Evolutionary conservation across 2,329 filamentous ascomycete genomes (phyloP).

Genomic region (Colletotrichum viniferum): DNA sequence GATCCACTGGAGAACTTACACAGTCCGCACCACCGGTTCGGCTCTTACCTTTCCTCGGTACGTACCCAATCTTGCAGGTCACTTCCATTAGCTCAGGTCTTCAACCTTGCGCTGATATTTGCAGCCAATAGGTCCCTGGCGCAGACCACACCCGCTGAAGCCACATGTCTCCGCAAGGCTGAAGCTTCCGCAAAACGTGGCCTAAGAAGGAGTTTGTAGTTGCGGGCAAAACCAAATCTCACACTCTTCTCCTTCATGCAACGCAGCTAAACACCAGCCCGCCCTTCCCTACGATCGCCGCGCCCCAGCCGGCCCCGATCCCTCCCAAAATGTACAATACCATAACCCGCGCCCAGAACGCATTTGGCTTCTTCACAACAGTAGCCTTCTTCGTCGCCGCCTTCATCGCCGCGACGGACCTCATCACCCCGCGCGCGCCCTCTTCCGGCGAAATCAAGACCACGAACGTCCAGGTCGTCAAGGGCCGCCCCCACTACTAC

Average conservation of each 20-base stretch:
- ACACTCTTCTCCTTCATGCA: not conserved
- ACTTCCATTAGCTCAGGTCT: not conserved
- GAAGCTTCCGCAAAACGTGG: constrained; percentile 16
- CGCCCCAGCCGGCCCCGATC: not conserved
- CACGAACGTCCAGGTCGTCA: constrained; percentile 85
- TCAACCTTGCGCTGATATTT: not conserved
- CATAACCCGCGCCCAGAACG: constrained; percentile 83
- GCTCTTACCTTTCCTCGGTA: not conserved
- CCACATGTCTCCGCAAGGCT: constrained; percentile 11
- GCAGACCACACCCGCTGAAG: not conserved
- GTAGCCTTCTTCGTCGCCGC: constrained; percentile 82
- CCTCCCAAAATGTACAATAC: constrained; percentile 80
- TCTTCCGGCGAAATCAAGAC: constrained; percentile 64
- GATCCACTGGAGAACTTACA: not conserved
- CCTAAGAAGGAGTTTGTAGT: not conserved
- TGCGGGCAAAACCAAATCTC: not conserved
- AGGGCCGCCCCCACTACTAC: constrained; percentile 96
- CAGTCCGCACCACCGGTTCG: not conserved
- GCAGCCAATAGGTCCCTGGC: not conserved
- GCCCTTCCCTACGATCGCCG: not conserved
- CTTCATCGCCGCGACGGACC: constrained; percentile 80
- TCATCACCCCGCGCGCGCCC: constrained; percentile 73
- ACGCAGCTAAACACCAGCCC: not conserved
- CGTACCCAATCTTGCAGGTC: not conserved
- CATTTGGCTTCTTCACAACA: constrained; percentile 98